Evolutionary conservation across 2,329 filamentous ascomycete genomes (phyloP), one percentile per base, ranked within the genome.

Genomic region (Pseudogymnoascus sp.): DNA sequence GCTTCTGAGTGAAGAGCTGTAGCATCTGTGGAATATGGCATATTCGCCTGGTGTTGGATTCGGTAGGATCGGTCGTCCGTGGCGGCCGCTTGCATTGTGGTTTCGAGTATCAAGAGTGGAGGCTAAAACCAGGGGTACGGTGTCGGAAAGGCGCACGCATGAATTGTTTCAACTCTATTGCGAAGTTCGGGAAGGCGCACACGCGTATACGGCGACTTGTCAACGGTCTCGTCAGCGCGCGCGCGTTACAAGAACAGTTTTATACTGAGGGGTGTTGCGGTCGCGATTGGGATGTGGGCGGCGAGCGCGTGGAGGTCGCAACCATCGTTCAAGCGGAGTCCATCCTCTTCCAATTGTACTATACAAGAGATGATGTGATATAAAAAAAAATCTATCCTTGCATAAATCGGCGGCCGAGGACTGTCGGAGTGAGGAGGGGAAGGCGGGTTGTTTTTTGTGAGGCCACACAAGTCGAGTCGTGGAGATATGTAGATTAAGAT

Each of bases 51-150:
- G n/a, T 9, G 47, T 54, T 54, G 47, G 28, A 54, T 33, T 54
- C 47, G 47, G 47, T 54, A 54, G 47, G 47, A 54, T 54, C 28
- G 47, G n/a, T 54, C 47, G n/a, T 54, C 47, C 47, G 47, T 54
- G 47, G 25, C 47, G 47, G 47, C 28, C 47, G 47, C n/a, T n/a
- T 54, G 47, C 47, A 54, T 54, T 54, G 16, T 54, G 47, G 47
- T 54, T 54, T 54, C 47, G 47, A 54, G 47, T 54, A n/a, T 54
- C 47, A 20, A 54, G 28, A 54, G 28, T 20, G 47, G 28, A 33
- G 47, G 47, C 47, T 54, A 54, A 54, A 54, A 54, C 47, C 28
- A 54, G 47, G 47, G 47, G 47, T 54, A 54, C 3, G 47, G 47
- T 35, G 8, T 54, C 47, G 47, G 28, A 54, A 54, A 54, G 47